Percentiles rank a stretch among this genome's conserved stretches.
phyloP scores from a whole-genome alignment of 2,329 filamentous ascomycete species.

The Blumeriella jaapii region DNA sequence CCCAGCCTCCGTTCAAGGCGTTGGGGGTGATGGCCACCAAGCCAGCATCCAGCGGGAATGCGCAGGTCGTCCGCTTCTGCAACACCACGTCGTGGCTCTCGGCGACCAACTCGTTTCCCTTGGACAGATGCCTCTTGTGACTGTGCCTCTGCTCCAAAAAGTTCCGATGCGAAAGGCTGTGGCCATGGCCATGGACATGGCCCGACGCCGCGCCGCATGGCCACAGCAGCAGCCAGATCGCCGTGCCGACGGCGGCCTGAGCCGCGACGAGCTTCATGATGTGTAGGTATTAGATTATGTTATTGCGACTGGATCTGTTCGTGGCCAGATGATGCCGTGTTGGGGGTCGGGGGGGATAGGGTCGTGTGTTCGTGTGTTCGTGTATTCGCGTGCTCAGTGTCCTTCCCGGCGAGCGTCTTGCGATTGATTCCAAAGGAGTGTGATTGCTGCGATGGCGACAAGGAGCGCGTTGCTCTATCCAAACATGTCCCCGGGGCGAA shows the following conservation, averaged over 20 bases:
- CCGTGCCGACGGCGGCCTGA: slow-evolving; percentile 39
- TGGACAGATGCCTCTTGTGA: slow-evolving; percentile 21
- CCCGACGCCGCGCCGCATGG: slow-evolving; percentile 22
- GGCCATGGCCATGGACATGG: too few species aligned
- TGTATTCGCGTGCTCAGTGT: too few species aligned
- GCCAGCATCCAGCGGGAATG: slow-evolving; percentile 54
- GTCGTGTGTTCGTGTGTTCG: slow-evolving; percentile 1
- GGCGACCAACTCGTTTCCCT: neutral
- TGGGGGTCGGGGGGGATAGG: too few species aligned
- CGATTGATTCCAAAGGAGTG: slow-evolving; percentile 2
- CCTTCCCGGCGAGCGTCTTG: slow-evolving; percentile 1
- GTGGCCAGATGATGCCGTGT: slow-evolving; percentile 3
- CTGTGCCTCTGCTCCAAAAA: slow-evolving; percentile 19
- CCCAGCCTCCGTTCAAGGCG: slow-evolving; percentile 60
- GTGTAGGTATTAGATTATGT: slow-evolving; percentile 1
- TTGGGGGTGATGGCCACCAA: slow-evolving; percentile 57
- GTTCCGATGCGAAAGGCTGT: slow-evolving; percentile 21
- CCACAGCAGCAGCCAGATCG: slow-evolving; percentile 34
- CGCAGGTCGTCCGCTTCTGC: slow-evolving; percentile 36
- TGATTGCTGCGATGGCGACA: slow-evolving; percentile 2
- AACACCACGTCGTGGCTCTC: slow-evolving; percentile 10
- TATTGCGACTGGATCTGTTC: slow-evolving; percentile 7
- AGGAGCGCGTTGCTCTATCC: slow-evolving; percentile 4
- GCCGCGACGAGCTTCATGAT: slow-evolving; percentile 43
- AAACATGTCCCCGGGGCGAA: slow-evolving; percentile 4